Conservation (phyloP, 768 basidiomycete genomes). For the Mycena haematopus region DNA sequence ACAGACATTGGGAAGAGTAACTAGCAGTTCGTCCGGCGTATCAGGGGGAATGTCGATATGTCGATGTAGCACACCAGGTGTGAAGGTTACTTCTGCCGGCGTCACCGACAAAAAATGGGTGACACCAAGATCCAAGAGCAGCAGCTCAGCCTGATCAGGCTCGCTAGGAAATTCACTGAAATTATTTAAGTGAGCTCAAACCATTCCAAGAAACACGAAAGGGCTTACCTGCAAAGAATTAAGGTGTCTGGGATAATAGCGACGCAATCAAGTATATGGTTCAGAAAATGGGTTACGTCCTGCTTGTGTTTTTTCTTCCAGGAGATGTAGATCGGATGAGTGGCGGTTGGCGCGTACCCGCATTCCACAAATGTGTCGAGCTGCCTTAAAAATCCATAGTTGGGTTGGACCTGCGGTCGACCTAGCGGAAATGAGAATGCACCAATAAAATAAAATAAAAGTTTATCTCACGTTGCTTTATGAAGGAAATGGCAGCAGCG, state of each 20-base stretch:
- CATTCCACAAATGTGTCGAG: conserved; percentile 61
- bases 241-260: conserved; percentile 55
- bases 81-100: conserved; percentile 50
- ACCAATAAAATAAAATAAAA: conserved; percentile 1
- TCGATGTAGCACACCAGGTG: conserved; percentile 43
- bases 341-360: conserved; percentile 49
- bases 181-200: background rate
- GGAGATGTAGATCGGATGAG: conserved; percentile 53
- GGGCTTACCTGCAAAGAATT: conserved; percentile 56
- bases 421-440: conserved; percentile 33
- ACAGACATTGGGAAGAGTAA: conserved; percentile 54
- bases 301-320: conserved; percentile 65
- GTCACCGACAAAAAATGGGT: conserved; percentile 63
- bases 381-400: conserved; percentile 65
- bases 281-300: conserved; percentile 59
- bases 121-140: conserved; percentile 56
- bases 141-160: conserved; percentile 51
- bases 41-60: conserved; percentile 49
- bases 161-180: conserved; percentile 65
- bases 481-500: conserved; percentile 51
- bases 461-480: conserved; percentile 52
- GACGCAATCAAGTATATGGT: conserved; percentile 58
- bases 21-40: conserved; percentile 47
- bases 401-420: conserved; percentile 50
- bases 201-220: conserved; percentile 3